Conservation (phyloP, 2,329 filamentous ascomycete genomes). For the Domatiomyces catenatus region DNA sequence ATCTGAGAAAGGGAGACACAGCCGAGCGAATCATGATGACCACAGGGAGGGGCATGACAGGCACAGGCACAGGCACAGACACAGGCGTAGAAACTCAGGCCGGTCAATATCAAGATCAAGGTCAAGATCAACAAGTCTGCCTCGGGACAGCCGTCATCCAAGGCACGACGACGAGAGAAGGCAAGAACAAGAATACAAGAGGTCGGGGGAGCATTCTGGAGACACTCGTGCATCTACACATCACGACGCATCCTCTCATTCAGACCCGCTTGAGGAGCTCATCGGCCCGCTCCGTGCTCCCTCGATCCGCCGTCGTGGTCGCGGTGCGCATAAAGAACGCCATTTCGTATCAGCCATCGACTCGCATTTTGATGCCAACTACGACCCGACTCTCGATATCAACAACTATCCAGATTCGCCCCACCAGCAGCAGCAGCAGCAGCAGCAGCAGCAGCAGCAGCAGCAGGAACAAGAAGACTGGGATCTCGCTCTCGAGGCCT, state of each 20-base stretch:
- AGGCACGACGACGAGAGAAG: neutral
- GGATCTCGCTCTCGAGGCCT: constrained; percentile 63
- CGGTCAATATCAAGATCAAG: constrained; percentile 16
- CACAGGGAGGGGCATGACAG: neutral
- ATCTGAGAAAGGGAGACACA: neutral
- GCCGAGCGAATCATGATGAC: neutral
- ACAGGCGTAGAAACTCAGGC: neutral
- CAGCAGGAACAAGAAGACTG: constrained; percentile 45
- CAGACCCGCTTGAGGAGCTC: constrained; percentile 59
- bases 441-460: constrained; percentile 24
- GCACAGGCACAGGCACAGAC: neutral
- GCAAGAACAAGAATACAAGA: neutral
- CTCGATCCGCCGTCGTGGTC: constrained; percentile 46
- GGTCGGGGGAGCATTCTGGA: neutral
- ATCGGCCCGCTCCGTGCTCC: constrained; percentile 55
- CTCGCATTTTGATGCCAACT: constrained; percentile 55
- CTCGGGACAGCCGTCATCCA: constrained; percentile 1
- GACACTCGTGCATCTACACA: neutral
- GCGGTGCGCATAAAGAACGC: constrained; percentile 46
- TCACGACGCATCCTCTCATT: constrained; percentile 26
- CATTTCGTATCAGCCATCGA: constrained; percentile 50
- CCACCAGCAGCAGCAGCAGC: constrained; percentile 23
- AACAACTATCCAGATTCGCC: constrained; percentile 31
- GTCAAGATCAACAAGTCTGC: constrained; percentile 16
- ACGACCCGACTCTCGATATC: constrained; percentile 37